Percentiles rank a stretch among this genome's conserved stretches.
These are phyloP conservation scores for Glycine latifolia DNA, from an alignment of 306 rosid genomes.

Conservation along the genomic window DNA sequence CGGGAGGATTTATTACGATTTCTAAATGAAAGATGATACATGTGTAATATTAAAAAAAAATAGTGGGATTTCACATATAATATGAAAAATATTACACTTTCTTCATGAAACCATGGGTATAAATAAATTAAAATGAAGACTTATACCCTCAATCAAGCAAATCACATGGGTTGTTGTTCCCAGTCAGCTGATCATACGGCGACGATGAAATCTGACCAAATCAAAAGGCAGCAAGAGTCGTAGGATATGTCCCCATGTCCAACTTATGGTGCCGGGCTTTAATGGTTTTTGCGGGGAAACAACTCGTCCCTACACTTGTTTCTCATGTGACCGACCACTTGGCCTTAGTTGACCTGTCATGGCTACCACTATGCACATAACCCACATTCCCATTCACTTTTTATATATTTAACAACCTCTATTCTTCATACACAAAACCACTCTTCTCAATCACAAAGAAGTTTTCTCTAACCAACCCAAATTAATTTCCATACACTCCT, in stretches of 20 bases:
- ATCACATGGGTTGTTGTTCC: no score
- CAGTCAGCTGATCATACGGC: neutral
- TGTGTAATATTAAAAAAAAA: no score
- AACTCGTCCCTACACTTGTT: constrained; percentile 69
- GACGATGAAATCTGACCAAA: no score
- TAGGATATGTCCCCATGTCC: constrained; percentile 61
- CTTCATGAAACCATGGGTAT: constrained; percentile 8
- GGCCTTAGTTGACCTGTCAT: constrained; percentile 67
- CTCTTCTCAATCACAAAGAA: neutral
- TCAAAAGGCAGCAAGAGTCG: constrained; percentile 45
- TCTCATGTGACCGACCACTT: constrained; percentile 82
- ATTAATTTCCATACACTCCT: neutral
- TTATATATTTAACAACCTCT: neutral
- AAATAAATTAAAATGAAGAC: neutral
- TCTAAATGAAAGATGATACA: neutral
- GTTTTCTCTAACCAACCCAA: neutral
- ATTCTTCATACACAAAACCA: neutral
- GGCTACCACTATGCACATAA: constrained; percentile 53
- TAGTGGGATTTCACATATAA: neutral
- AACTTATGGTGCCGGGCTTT: constrained; percentile 64
- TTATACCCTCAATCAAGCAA: no score
- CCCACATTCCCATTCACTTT: constrained; percentile 21
- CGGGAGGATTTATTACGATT: no score
- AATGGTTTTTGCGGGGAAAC: constrained; percentile 52
- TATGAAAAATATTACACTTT: neutral